Conservation (phyloP, 306 rosid genomes). For the Bauhinia variegata region DNA sequence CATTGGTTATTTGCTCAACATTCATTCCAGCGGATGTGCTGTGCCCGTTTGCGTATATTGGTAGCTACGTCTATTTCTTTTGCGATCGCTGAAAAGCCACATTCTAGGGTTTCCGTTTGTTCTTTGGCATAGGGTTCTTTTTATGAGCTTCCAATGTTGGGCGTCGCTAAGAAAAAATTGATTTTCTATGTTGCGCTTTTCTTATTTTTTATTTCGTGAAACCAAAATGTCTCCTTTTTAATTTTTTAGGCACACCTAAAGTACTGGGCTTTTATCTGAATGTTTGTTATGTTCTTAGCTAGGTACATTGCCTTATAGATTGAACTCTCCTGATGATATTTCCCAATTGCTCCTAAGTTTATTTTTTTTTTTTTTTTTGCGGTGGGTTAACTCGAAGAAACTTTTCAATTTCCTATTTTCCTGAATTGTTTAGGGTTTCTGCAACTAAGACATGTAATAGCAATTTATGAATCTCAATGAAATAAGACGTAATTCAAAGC, state of each 20-base stretch:
- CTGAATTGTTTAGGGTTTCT: constrained; percentile 35
- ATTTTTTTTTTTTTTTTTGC: neutral
- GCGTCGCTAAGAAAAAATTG: neutral
- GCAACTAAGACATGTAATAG: neutral
- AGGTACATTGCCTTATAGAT: constrained; percentile 9
- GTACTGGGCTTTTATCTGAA: constrained; percentile 2
- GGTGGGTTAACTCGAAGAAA: constrained; percentile 11
- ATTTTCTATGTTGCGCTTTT: constrained; percentile 21
- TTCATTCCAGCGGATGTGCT: neutral
- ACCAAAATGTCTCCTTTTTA: neutral
- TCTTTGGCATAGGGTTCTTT: constrained; percentile 24
- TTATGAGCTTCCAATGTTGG: constrained; percentile 5
- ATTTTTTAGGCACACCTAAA: neutral
- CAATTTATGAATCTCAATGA: constrained; percentile 1
- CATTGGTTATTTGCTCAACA: neutral
- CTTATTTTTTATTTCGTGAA: constrained; percentile 6
- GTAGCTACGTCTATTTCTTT: neutral
- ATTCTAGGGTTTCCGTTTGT: constrained; percentile 45
- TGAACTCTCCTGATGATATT: constrained; percentile 6
- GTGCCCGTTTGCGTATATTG: constrained; percentile 7
- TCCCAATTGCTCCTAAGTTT: neutral
- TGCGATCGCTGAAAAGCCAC: constrained; percentile 30
- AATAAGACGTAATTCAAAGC: constrained; percentile 9
- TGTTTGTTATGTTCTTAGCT: constrained; percentile 12
- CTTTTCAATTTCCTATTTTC: neutral